Conservation (phyloP, 495 filamentous ascomycete species). For the Xanthoparmelia taractica region DNA sequence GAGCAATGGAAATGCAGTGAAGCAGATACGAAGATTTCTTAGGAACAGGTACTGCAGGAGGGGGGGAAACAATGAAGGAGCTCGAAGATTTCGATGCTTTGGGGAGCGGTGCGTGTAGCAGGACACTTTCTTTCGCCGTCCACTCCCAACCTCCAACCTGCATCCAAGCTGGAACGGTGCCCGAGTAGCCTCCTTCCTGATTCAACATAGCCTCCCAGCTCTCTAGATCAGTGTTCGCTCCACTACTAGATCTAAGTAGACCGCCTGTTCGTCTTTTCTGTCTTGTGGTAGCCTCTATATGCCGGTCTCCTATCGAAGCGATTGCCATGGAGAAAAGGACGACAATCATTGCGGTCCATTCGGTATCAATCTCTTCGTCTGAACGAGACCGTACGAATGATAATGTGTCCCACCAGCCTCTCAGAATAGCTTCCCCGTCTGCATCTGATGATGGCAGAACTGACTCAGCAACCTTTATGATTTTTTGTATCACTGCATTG, state of each 20-base stretch:
- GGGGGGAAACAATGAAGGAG: constrained; percentile 3
- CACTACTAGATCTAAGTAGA: constrained; percentile 53
- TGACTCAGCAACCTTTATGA: constrained; percentile 54
- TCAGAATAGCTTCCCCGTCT: constrained; percentile 55
- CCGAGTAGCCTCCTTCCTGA: constrained; percentile 48
- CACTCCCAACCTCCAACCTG: constrained; percentile 63
- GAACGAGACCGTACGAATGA: constrained; percentile 54
- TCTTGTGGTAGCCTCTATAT: constrained; percentile 29
- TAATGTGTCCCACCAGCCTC: constrained; percentile 69
- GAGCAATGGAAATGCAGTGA: constrained; percentile 39
- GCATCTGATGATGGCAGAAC: constrained; percentile 50
- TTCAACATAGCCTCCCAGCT: constrained; percentile 56
- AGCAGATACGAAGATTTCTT: constrained; percentile 34
- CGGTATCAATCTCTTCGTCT: constrained; percentile 46
- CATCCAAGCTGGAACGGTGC: constrained; percentile 57
- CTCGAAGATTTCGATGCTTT: constrained; percentile 2
- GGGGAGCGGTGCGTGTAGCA: constrained; percentile 21
- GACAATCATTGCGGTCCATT: constrained; percentile 74
- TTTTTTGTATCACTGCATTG: constrained; percentile 49
- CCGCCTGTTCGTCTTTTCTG: constrained; percentile 44
- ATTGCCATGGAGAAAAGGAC: constrained; percentile 58
- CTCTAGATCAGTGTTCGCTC: constrained; percentile 47
- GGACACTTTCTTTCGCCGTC: constrained; percentile 49
- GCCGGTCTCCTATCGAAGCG: constrained; percentile 38
- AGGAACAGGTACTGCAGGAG: constrained; percentile 13